A percentile compares a stretch with the other conserved stretches of the same genome.
Evolutionary conservation across 176 grass and related monocot genomes (phyloP).

Genomic region (Musa schizocarpa): DNA sequence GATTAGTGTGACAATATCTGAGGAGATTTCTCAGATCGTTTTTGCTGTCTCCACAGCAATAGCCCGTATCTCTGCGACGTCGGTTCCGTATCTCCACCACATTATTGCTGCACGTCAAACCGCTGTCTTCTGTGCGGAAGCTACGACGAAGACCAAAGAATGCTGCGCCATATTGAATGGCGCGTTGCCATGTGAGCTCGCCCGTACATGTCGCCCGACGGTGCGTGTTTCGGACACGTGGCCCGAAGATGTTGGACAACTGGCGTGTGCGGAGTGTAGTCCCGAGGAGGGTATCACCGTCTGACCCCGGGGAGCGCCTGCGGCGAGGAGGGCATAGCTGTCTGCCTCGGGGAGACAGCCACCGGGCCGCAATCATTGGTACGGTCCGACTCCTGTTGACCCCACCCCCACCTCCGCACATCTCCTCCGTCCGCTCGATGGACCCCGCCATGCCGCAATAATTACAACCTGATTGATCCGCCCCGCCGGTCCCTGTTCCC

Average conservation of each 20-base stretch:
- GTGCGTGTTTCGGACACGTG: neutral
- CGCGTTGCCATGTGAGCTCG: too few species aligned
- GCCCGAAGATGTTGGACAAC: neutral
- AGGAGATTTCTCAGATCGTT: neutral
- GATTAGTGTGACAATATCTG: neutral
- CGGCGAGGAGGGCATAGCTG: neutral
- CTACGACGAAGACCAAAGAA: too few species aligned
- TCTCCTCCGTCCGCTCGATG: neutral
- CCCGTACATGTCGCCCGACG: too few species aligned
- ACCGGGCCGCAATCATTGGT: constrained; percentile 14
- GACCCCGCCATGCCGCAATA: neutral
- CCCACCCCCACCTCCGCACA: neutral
- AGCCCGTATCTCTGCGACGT: neutral
- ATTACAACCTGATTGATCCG: neutral
- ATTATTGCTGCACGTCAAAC: neutral
- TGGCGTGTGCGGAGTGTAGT: neutral
- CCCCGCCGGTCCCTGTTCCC: neutral
- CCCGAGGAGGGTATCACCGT: neutral
- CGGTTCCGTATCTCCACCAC: neutral
- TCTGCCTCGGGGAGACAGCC: neutral
- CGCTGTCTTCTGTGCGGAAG: too few species aligned
- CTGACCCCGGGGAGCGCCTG: too few species aligned
- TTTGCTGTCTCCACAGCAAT: neutral
- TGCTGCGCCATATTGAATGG: too few species aligned
- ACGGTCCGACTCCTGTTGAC: neutral